Conservation (phyloP, 192 early-diverging fungal genomes). For the Backusella tarrabulga region DNA sequence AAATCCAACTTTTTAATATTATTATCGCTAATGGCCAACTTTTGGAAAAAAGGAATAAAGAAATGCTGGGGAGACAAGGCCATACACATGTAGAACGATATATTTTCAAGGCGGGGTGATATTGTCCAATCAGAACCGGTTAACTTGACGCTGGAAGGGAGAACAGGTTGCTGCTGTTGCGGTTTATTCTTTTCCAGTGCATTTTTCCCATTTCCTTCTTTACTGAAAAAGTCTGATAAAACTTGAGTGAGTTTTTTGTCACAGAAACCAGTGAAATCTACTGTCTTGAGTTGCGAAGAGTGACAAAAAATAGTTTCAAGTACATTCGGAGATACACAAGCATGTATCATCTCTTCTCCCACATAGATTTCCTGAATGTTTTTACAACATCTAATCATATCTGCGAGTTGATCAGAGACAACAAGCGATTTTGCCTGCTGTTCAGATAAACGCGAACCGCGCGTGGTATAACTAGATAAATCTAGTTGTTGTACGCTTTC, state of each 20-base stretch:
- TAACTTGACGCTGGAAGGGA: not conserved
- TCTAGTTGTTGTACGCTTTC: constrained; percentile 14
- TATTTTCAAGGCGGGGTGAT: not conserved
- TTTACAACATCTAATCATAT: constrained; percentile 11
- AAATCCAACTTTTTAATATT: constrained; percentile 2
- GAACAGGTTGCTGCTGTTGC: not conserved
- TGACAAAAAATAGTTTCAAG: constrained; percentile 9
- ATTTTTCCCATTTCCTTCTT: not conserved
- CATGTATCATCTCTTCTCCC: constrained; percentile 20
- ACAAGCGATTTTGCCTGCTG: constrained; percentile 18
- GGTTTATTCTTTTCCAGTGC: not conserved
- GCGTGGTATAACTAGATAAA: constrained; percentile 20
- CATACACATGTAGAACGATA: constrained; percentile 12
- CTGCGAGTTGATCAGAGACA: constrained; percentile 12
- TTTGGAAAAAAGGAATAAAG: constrained; percentile 17
- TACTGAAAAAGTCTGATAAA: constrained; percentile 7
- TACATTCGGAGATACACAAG: not conserved
- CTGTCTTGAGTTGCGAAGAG: not conserved
- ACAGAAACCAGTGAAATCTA: constrained; percentile 21
- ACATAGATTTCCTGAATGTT: constrained; percentile 10
- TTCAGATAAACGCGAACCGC: constrained; percentile 17
- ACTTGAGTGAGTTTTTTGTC: not conserved
- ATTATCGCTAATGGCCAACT: not conserved
- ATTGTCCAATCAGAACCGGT: not conserved
- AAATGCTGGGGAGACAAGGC: constrained; percentile 8